Evolutionary conservation across 768 basidiomycete genomes (phyloP), one percentile per base, ranked within the genome.

Genomic region (Leccinum boreale): DNA sequence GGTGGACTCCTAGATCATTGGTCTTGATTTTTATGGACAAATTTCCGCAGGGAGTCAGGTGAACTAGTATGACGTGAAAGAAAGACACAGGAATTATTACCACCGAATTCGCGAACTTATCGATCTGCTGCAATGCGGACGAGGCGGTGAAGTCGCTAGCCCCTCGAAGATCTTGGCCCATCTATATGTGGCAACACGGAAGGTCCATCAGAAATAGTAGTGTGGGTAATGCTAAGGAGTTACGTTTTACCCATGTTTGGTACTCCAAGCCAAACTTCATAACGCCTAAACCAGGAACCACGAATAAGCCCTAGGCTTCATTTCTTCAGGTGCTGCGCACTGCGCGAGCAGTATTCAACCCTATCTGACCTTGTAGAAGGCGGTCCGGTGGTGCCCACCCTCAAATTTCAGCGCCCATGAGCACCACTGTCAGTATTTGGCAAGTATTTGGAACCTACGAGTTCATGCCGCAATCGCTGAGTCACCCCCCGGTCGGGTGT

Each of bases 81-180:
- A 35, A 52, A 44, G 5, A 23, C 36, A 23, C 47, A 19, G 54
- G n/a, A 14, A 57, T 35, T 26, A 35, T 45, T 45, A 44, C 29
- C 53, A 5, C 33, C 26, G 33, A 35, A 5, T n/a, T 31, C 31
- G 31, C 21, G 35, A 55, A 17, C 39, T 26, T 33, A n/a, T 36
- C 21, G 28, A 50, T 50, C 46, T 29, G 36, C 54, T 55, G 47
- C 59, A 36, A 26, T 56, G 63, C 35, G 28, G 53, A 52, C 42
- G 44, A 58, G 66, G 66, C 63, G 50, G 23, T 68, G 57, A 55
- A 35, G 42, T 39, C 17, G 21, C 33, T 35, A 5, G 28, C 17
- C 31, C n/a, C 39, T 39, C n/a, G 17, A n/a, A 39, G 8, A n/a
- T n/a, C 17, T 39, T n/a, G 39, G n/a, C n/a, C 9, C 33, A 35